Evolutionary conservation across 2,329 filamentous ascomycete species (phyloP), one percentile per base, ranked within the genome.

Genomic region (Aspergillus nomiae): DNA sequence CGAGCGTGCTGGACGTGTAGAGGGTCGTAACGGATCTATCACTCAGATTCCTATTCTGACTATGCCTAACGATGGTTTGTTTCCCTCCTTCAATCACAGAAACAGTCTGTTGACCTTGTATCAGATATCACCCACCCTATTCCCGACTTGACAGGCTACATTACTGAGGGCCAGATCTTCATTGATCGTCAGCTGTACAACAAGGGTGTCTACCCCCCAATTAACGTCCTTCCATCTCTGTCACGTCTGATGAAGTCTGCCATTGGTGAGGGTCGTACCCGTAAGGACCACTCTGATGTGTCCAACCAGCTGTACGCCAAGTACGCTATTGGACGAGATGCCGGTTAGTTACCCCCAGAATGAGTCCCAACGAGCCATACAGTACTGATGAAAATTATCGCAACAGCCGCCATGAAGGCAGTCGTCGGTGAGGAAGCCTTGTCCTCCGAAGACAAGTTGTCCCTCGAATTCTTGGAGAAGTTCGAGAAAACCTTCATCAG

Each of bases 171-270:
- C 48, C 95, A 99, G 81, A 97, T 99, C 76, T 98, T 96, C 82
- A 87, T 99, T 74, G 95, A 99, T 80, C 92, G 94, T 82, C 89
- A 91, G 76, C 85, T 99, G 59, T 80, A 93, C 85, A 99, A 99
- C 87, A 95, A 95, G 84, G 94, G 94, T 82, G 90, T 99, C 82
- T 97, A 97, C 85, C 95, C 95, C 59, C 95, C 95, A 24, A 99
- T 99, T 85, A 99, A 99, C 84, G 95, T 99, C 68, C 85, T 99
- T 65, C 95, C 95, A 28, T 99, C 95, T 55, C 90, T 99, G 45
- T 99, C 95, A 28, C 95, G 95, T 88, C 90, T 99, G 77, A 99
- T 99, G 95, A 99, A 99, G 83, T 99, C 95, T 75, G 95, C 95
- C 79, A 99, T 99, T 75, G 95, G 95, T 73, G 94, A 98, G 83